These are phyloP conservation scores for Beauveria caledonica DNA, from an alignment of 2,329 filamentous ascomycete genomes.

Conservation along the genomic window DNA sequence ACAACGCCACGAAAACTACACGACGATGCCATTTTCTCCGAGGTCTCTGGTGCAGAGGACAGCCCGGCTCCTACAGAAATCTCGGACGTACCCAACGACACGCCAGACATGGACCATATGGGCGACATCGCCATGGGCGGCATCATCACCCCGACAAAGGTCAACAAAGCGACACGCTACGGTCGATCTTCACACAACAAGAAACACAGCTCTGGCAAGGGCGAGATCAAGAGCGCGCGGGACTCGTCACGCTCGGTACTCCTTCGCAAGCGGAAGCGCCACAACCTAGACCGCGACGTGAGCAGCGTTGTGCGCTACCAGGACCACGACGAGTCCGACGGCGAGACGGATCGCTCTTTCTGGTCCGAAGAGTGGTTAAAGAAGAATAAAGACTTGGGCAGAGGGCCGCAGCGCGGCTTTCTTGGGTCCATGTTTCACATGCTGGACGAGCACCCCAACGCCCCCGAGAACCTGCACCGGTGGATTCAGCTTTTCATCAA, in stretches of 20 bases:
- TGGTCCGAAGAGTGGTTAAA: constrained; percentile 18
- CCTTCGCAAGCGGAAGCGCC: constrained; percentile 47
- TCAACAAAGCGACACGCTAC: constrained; percentile 39
- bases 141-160: constrained; percentile 37
- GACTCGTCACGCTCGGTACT: constrained; percentile 32
- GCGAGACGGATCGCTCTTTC: constrained; percentile 38
- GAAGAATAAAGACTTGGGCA: constrained; percentile 17
- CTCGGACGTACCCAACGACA: constrained; percentile 45
- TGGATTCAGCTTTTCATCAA: constrained; percentile 59
- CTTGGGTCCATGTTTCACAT: constrained; percentile 41
- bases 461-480: constrained; percentile 49
- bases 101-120: constrained; percentile 42
- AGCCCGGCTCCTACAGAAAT: constrained; percentile 52
- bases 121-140: constrained; percentile 31
- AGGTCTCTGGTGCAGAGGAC: constrained; percentile 49
- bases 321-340: constrained; percentile 37
- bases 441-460: constrained; percentile 49
- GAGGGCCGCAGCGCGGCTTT: constrained; percentile 17
- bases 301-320: constrained; percentile 39
- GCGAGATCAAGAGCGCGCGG: constrained; percentile 49
- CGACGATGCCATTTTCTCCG: constrained; percentile 45
- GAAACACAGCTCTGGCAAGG: constrained; percentile 47
- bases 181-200: constrained; percentile 32
- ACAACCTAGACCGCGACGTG: constrained; percentile 43
- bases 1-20: constrained; percentile 53